phyloP scores from a whole-genome alignment of 768 basidiomycete species.

The Suillus weaverae region DNA sequence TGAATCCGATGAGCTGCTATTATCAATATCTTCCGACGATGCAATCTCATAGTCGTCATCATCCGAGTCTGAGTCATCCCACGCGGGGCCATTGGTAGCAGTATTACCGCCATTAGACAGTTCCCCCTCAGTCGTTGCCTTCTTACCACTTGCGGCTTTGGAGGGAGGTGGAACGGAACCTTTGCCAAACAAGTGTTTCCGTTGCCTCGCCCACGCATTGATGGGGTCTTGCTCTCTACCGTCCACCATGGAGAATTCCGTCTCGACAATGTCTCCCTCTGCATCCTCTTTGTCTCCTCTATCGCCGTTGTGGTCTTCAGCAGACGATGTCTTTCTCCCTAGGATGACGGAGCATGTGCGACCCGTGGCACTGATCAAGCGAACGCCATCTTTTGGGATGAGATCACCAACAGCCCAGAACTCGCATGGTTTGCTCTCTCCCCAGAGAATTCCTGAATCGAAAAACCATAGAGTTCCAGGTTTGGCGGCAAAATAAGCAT shows the following conservation, averaged over 20 bases:
- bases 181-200: slow-evolving; percentile 57
- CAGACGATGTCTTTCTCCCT: slow-evolving; percentile 32
- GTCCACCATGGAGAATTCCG: slow-evolving; percentile 73
- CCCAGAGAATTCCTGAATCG: slow-evolving; percentile 66
- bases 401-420: slow-evolving; percentile 70
- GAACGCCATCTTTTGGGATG: slow-evolving; percentile 49
- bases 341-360: slow-evolving; percentile 66
- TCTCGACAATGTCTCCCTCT: slow-evolving; percentile 54
- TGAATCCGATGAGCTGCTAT: slow-evolving; percentile 40
- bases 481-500: slow-evolving; percentile 74
- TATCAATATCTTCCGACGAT: slow-evolving; percentile 47
- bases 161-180: neutral
- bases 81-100: slow-evolving; percentile 27
- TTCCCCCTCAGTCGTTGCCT: slow-evolving; percentile 3
- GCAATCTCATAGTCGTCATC: slow-evolving; percentile 36
- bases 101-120: slow-evolving; percentile 7
- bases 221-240: slow-evolving; percentile 67
- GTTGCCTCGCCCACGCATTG: slow-evolving; percentile 60
- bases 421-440: slow-evolving; percentile 74
- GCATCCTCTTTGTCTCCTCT: slow-evolving; percentile 35
- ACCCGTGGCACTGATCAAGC: slow-evolving; percentile 63
- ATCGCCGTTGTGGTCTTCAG: neutral
- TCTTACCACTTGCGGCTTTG: slow-evolving; percentile 6
- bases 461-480: slow-evolving; percentile 73
- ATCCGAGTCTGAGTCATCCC: slow-evolving; percentile 37